Conservation (phyloP, 345 rosid genomes). For the Reutealis trisperma region DNA sequence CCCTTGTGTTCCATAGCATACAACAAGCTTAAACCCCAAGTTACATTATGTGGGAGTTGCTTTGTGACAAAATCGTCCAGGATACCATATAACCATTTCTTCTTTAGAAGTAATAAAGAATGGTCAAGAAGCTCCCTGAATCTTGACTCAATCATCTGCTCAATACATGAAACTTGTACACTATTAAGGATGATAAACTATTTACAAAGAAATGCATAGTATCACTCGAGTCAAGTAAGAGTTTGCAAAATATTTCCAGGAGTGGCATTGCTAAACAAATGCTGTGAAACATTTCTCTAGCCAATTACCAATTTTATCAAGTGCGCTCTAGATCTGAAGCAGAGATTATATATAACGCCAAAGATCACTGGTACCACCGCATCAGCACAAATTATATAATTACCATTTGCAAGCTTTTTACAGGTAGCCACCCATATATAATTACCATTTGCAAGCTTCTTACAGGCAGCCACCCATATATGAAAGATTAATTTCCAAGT, state of each 20-base stretch:
- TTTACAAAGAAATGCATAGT: neutral
- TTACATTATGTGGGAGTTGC: conserved; percentile 96
- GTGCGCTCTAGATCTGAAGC: neutral
- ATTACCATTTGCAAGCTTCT: neutral
- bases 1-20: conserved; percentile 93
- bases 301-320: neutral
- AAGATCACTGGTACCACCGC: neutral
- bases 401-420: neutral
- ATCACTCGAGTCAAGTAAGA: neutral
- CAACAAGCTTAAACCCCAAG: conserved; percentile 96
- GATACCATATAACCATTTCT: conserved; percentile 90
- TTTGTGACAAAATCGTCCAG: conserved; percentile 95
- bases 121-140: conserved; percentile 85
- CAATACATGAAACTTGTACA: neutral
- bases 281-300: neutral
- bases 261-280: neutral
- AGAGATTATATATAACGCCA: neutral
- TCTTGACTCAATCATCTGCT: conserved; percentile 89
- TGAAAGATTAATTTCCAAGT: neutral
- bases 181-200: neutral
- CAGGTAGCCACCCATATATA: neutral
- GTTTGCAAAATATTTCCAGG: neutral
- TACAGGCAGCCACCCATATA: neutral
- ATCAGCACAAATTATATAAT: neutral
- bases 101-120: conserved; percentile 73